phyloP scores from a whole-genome alignment of 169 alveolate species.

The Perkinsus chesapeaki region DNA sequence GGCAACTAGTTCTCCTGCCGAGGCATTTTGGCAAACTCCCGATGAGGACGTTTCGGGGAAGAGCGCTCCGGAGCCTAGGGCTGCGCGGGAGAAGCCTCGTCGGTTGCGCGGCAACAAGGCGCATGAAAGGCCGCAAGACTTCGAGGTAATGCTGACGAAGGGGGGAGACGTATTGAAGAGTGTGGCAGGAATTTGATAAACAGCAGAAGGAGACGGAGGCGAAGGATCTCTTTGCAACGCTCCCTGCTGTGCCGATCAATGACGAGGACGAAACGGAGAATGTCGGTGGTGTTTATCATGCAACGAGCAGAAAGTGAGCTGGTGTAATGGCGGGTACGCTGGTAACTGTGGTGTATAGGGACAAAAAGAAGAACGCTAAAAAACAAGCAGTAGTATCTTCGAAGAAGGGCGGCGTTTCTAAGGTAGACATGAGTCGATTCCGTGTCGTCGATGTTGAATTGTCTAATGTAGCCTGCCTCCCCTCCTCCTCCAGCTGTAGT shows the following conservation, averaged over 20 bases:
- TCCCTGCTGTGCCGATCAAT: neutral
- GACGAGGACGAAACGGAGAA: neutral
- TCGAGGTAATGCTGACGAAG: neutral
- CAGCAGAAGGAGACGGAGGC: neutral
- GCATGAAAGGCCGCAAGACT: neutral
- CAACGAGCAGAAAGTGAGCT: neutral
- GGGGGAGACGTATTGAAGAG: neutral
- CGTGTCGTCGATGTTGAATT: too few species aligned
- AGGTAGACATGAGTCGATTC: too few species aligned
- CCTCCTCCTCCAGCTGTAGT: neutral
- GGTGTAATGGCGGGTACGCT: neutral
- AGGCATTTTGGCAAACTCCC: neutral
- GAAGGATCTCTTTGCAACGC: neutral
- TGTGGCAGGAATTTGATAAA: neutral
- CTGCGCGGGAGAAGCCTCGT: neutral
- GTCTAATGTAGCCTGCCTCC: too few species aligned
- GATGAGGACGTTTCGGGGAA: neutral
- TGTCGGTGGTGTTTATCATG: neutral
- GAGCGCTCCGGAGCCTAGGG: neutral
- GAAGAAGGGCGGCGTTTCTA: neutral
- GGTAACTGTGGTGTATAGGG: neutral
- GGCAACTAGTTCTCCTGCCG: neutral
- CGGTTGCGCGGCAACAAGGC: neutral
- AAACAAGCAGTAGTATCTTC: neutral
- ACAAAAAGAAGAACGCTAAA: neutral